Base-by-base conservation (phyloP, 2,329 filamentous ascomycete genomes). In the Aspergillus piperis region DNA sequence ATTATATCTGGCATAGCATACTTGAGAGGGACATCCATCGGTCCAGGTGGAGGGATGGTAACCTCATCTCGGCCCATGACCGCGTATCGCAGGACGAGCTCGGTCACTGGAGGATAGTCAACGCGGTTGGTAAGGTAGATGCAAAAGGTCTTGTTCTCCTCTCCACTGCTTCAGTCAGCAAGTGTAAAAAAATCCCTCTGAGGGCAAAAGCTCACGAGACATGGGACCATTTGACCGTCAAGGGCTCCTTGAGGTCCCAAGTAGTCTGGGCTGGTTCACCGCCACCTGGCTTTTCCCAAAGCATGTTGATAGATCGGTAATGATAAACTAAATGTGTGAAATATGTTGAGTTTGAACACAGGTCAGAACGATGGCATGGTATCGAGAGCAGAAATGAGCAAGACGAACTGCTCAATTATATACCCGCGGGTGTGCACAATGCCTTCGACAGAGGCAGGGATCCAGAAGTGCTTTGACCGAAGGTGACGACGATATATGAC, bases 251-350 rank as follows among this genome's bases (percentile, higher is more conserved):
- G 23, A 50, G 25, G n/a, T 50, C 47, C 47, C 47, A 50, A 5
- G 41, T 44, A 19, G 4, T 13, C 19, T 44, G 41, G 41, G 41
- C 41, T 6, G 41, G 41, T 15, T 44, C 19, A 13, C 21, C 19
- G 41, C 19, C 19, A 23, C 41, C 41, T 11, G 41, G 41, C 19
- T 44, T 44, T 44, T 44, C 41, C 41, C 41, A 44, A 44, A 44
- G 41, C 41, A 44, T 44, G 5, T 54, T 70, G 17, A 1, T 6
- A 5, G 11, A 36, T 13, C 70, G 64, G 0, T 75, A 75, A 5
- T 2, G 77, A 78, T 27, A 51, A 13, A 7, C 5, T 11, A 21
- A 30, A 8, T 25, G 2, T 44, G 5, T 44, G 6, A 41, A 8
- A 21, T 11, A 11, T 42, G 17, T 44, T 2, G 5, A 44, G 1